phyloP scores from a whole-genome alignment of 495 filamentous ascomycete genomes.

The Tuber melanosporum region DNA sequence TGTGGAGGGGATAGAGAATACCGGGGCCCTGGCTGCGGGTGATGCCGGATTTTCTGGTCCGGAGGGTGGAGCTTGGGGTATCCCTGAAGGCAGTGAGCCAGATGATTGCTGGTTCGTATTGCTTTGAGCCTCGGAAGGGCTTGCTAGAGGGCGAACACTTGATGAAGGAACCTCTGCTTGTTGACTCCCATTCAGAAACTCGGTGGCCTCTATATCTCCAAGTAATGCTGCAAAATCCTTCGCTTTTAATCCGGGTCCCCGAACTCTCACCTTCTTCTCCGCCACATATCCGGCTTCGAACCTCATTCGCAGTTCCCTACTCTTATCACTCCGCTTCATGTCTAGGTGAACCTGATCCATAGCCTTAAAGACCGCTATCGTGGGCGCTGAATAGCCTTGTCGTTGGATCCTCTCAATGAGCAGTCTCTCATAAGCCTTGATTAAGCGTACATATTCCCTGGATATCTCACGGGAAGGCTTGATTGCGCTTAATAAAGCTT shows the following conservation, averaged over 20 bases:
- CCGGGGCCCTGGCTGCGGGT: background rate
- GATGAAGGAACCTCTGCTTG: background rate
- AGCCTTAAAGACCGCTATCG: background rate
- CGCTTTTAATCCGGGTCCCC: background rate
- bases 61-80: background rate
- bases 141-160: background rate
- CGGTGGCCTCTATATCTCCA: background rate
- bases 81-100: background rate
- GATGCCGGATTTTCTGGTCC: background rate
- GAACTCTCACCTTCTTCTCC: background rate
- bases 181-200: background rate
- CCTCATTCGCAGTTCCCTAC: background rate
- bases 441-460: background rate
- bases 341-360: background rate
- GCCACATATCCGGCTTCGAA: background rate
- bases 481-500: background rate
- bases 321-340: background rate
- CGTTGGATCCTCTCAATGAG: conserved; percentile 1
- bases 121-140: background rate
- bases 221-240: background rate
- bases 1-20: background rate
- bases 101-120: background rate
- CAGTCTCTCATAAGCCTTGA: background rate
- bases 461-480: background rate
- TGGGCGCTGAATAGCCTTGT: background rate